phyloP scores from a whole-genome alignment of 345 rosid species.

The Hibiscus trionum region DNA sequence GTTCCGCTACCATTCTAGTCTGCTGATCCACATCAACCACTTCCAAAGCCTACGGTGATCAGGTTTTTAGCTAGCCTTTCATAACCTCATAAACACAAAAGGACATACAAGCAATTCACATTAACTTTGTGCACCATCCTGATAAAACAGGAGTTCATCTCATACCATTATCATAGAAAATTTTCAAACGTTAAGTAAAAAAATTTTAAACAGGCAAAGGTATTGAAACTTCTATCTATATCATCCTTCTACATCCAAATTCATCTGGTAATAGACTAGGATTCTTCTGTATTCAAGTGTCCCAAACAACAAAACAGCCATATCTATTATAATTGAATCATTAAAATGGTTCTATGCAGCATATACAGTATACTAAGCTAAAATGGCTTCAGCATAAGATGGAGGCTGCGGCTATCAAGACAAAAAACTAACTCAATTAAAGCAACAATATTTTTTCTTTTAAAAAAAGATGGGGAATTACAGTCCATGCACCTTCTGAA shows the following conservation, averaged over 20 bases:
- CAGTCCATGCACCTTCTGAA: slow-evolving; percentile 64
- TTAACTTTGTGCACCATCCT: neutral
- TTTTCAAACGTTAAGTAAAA: neutral
- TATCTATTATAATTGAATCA: neutral
- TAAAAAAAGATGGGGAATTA: neutral
- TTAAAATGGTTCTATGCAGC: neutral
- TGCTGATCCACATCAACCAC: slow-evolving; percentile 75
- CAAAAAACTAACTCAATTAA: neutral
- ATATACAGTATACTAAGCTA: neutral
- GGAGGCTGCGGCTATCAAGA: neutral
- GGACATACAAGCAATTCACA: neutral
- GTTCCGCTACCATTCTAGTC: slow-evolving; percentile 72
- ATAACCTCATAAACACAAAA: neutral
- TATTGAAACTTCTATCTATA: neutral
- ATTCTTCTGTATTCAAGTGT: neutral
- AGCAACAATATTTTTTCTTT: neutral
- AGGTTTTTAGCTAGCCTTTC: slow-evolving; percentile 11
- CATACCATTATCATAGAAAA: neutral
- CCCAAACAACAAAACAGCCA: neutral
- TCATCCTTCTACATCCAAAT: neutral
- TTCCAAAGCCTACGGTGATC: slow-evolving; percentile 65
- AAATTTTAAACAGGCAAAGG: neutral
- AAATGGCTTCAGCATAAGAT: neutral
- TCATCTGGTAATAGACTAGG: neutral
- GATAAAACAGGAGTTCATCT: neutral